A percentile compares a stretch with the other conserved stretches of the same genome.
Evolutionary conservation across 2,329 filamentous ascomycete species (phyloP).

Genomic region (Aspergillus aculeatus): DNA sequence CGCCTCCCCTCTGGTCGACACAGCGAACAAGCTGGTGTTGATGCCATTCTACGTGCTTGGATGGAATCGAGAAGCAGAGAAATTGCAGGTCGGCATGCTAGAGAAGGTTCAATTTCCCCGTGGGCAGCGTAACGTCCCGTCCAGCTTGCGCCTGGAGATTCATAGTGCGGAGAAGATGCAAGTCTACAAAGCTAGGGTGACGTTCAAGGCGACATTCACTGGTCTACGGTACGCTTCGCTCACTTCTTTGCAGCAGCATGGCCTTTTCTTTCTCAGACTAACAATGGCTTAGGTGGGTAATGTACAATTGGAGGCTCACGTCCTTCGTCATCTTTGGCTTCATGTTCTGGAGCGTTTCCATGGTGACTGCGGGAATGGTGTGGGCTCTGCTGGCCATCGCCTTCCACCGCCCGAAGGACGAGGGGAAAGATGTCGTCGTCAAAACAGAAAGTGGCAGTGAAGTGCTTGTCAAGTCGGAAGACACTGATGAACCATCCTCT

Average conservation of each 20-base stretch:
- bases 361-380: conserved; percentile 63
- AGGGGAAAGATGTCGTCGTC: conserved; percentile 8
- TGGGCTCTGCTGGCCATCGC: conserved; percentile 60
- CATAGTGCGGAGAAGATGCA: conserved; percentile 69
- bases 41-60: conserved; percentile 70
- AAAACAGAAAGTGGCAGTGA: conserved; percentile 19
- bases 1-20: conserved; percentile 65
- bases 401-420: conserved; percentile 27
- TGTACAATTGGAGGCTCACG: conserved; percentile 77
- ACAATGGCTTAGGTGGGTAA: conserved; percentile 61
- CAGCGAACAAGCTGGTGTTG: conserved; percentile 59
- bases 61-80: conserved; percentile 62
- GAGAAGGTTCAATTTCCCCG: conserved; percentile 67
- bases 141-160: conserved; percentile 62
- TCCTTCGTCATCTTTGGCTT: conserved; percentile 68
- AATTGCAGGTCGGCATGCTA: conserved; percentile 67
- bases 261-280: conserved; percentile 11
- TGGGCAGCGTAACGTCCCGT: conserved; percentile 54
- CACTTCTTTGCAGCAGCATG: not conserved
- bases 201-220: conserved; percentile 70
- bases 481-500: conserved; percentile 9
- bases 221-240: conserved; percentile 59
- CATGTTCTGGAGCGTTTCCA: conserved; percentile 74
- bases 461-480: conserved; percentile 23
- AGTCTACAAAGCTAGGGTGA: conserved; percentile 68